Evolutionary conservation across 805 yeast species (phyloP), one percentile per base, ranked within the genome.

Genomic region (Isabelozyma rhagii): DNA sequence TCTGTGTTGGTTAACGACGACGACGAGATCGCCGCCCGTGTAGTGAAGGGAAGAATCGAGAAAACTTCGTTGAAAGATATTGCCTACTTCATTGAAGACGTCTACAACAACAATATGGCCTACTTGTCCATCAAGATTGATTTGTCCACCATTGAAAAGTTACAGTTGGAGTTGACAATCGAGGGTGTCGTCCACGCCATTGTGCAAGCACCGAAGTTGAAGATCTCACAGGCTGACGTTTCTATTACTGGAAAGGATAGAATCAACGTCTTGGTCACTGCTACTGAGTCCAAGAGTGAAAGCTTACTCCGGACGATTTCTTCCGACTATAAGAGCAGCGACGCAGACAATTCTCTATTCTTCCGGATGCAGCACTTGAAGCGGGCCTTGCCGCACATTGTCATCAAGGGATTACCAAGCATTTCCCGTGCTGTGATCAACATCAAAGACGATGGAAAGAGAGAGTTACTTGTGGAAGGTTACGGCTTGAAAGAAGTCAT

Each of bases 1-100:
- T 96, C 97, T 2, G 91, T 87, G 8, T 77, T 94, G 57, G 98
- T 92, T 5, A 94, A 94, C 62, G 92, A 89, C 60, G 82, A 84
- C 11, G 99, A 94, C 68, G 98, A 93, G 72, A 87, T 96, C 64
- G 97, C 98, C 28, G 99, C 99, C 0, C 84, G 99, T 69, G 97
- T 96, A 57, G 99, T 94, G 31, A 94, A 94, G 72, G 99, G 99
- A 47, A 82, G 99, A 64, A 82, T 94, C 49, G 99, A 94, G 65
- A 94, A 93, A 74, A 94, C 99, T 0, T 69, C 85, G 47, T 71
- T 94, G 53, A 83, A 85, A 54, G 98, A 96, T 64, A 86, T 94
- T 55, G 90, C 96, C 5, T 88, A 70, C 64, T 91, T 83, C 67
- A 88, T 96, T 58, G 97, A 94, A 68, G 99, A 94, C 71, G 97